Evolutionary conservation across 2,329 filamentous ascomycete genomes (phyloP).

Genomic region (Mariannaea elegans): DNA sequence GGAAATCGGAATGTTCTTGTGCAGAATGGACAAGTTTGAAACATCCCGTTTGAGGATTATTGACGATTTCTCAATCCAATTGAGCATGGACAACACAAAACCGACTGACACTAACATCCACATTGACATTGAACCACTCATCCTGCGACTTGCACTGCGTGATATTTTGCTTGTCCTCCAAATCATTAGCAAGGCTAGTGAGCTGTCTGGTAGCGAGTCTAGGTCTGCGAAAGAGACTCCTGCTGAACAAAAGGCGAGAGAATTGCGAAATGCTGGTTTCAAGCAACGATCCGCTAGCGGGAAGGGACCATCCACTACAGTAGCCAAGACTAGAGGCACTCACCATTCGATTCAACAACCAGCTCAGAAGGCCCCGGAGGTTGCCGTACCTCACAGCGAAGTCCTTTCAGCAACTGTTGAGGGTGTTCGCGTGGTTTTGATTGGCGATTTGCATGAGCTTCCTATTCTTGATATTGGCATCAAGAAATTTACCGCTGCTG

Average conservation of each 20-base stretch:
- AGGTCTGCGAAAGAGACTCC: constrained; percentile 48
- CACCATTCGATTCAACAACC: constrained; percentile 42
- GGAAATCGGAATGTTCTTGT: constrained; percentile 97
- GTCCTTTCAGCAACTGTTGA: constrained; percentile 87
- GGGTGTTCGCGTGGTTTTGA: constrained; percentile 89
- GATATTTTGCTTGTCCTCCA: constrained; percentile 95
- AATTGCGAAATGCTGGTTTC: constrained; percentile 57
- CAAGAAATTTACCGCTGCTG: constrained; percentile 85
- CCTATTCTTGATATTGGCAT: constrained; percentile 94
- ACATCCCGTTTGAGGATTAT: constrained; percentile 89
- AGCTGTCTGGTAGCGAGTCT: constrained; percentile 76
- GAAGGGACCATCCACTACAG: constrained; percentile 62
- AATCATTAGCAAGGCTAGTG: constrained; percentile 89
- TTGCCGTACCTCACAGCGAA: constrained; percentile 59
- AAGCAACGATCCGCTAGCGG: constrained; percentile 67
- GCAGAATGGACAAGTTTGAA: constrained; percentile 98
- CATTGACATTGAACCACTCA: constrained; percentile 88
- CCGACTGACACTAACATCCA: constrained; percentile 78
- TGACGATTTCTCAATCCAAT: constrained; percentile 92
- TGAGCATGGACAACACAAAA: constrained; percentile 80
- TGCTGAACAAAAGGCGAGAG: constrained; percentile 65
- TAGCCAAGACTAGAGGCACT: constrained; percentile 47
- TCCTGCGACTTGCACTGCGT: constrained; percentile 87
- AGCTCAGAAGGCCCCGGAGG: constrained; percentile 22
- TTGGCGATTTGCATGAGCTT: constrained; percentile 94